Evolutionary conservation across 129 eudicot species (phyloP).

Genomic region (Escallonia rubra): DNA sequence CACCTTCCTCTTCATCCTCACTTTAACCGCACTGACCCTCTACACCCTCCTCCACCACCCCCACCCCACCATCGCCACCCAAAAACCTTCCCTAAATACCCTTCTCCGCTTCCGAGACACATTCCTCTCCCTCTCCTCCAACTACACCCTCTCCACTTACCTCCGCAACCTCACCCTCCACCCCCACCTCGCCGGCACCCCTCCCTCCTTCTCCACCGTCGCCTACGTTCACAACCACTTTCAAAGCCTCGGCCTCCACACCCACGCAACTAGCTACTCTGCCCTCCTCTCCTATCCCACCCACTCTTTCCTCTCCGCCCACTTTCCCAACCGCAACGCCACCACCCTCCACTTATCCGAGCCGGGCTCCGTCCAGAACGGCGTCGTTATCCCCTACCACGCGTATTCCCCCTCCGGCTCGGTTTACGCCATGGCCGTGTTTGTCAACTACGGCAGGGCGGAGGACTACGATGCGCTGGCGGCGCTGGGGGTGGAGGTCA

Average conservation of each 20-base stretch:
- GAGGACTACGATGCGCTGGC: constrained; percentile 57
- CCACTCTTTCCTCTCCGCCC: constrained; percentile 51
- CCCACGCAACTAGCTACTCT: constrained; percentile 41
- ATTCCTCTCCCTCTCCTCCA: constrained; percentile 50
- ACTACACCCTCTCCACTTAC: constrained; percentile 64
- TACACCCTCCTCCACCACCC: constrained; percentile 18
- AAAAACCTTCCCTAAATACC: constrained; percentile 4
- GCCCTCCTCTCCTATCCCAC: constrained; percentile 65
- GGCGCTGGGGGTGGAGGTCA: constrained; percentile 42
- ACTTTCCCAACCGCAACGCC: constrained; percentile 30
- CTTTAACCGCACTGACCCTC: constrained; percentile 29
- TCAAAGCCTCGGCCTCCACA: constrained; percentile 30
- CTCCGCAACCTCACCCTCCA: constrained; percentile 84
- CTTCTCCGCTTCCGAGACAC: constrained; percentile 14
- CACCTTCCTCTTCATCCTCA: constrained; percentile 40
- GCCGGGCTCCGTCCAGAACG: constrained; percentile 13
- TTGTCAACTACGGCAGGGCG: constrained; percentile 58
- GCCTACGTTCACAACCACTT: constrained; percentile 50
- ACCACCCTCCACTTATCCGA: constrained; percentile 33
- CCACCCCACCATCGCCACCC: neutral
- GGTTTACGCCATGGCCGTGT: constrained; percentile 54
- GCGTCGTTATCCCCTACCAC: constrained; percentile 63
- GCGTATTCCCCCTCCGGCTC: constrained; percentile 88
- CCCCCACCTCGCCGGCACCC: constrained; percentile 91
- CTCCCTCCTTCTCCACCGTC: constrained; percentile 39